Conservation (phyloP, 352 stramenopile genomes). For the Elongisporangium senticosum region DNA sequence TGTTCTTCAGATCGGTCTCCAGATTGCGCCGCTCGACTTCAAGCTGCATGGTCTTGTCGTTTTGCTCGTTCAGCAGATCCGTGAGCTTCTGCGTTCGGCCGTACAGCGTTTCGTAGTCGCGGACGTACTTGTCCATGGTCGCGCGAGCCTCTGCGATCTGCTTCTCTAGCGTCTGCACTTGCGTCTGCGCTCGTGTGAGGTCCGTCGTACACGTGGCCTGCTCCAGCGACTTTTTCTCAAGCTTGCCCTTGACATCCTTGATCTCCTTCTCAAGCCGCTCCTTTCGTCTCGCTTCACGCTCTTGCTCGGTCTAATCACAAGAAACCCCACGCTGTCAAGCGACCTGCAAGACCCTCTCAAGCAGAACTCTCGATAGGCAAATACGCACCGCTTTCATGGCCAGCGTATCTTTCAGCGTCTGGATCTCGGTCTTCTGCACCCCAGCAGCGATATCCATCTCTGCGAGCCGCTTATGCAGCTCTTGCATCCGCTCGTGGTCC, state of each 20-base stretch:
- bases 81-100: slow-evolving; percentile 88
- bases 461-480: slow-evolving; percentile 60
- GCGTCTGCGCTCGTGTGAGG: slow-evolving; percentile 56
- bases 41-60: slow-evolving; percentile 79
- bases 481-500: slow-evolving; percentile 74
- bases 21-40: slow-evolving; percentile 75
- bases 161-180: slow-evolving; percentile 84
- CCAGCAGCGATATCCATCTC: slow-evolving; percentile 57
- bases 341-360: slow-evolving; percentile 5
- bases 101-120: slow-evolving; percentile 91
- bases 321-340: slow-evolving; percentile 13
- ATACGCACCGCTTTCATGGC: slow-evolving; percentile 58
- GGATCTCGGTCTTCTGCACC: slow-evolving; percentile 66
- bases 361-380: not conserved
- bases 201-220: slow-evolving; percentile 40
- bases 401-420: slow-evolving; percentile 85
- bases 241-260: slow-evolving; percentile 83
- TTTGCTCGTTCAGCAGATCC: slow-evolving; percentile 92
- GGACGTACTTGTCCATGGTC: slow-evolving; percentile 93
- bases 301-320: slow-evolving; percentile 68
- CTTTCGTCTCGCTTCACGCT: slow-evolving; percentile 83
- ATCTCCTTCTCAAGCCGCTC: slow-evolving; percentile 92
- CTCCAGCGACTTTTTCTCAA: slow-evolving; percentile 82
- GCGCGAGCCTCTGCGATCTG: slow-evolving; percentile 61
- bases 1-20: slow-evolving; percentile 83